phyloP scores from a whole-genome alignment of 768 basidiomycete genomes.

The Mycena rebaudengoi region DNA sequence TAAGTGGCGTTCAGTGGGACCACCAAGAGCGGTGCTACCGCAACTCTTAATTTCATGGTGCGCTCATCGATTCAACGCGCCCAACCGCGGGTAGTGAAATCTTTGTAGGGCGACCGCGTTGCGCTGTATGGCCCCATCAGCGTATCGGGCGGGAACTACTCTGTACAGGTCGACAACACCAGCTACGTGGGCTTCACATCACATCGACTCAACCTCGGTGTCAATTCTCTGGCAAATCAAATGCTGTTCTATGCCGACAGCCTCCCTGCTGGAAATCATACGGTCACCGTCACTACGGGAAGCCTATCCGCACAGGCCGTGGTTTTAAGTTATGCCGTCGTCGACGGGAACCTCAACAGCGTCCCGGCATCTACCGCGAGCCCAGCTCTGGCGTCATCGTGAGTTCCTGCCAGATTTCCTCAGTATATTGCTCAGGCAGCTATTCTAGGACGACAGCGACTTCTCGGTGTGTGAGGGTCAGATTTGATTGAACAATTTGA shows the following conservation, averaged over 20 bases:
- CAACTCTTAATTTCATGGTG: background rate
- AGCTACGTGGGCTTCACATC: background rate
- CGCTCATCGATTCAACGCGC: too few species aligned
- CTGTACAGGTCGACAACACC: background rate
- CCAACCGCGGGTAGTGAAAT: background rate
- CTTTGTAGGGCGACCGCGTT: slow-evolving; percentile 6
- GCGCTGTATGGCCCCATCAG: slow-evolving; percentile 15
- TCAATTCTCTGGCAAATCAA: slow-evolving; percentile 5
- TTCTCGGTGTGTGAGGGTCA: too few species aligned
- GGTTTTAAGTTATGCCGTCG: background rate
- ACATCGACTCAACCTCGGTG: background rate
- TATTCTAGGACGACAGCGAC: too few species aligned
- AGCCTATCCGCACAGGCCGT: background rate
- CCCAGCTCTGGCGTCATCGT: too few species aligned
- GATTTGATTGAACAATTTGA: too few species aligned
- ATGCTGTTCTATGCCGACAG: slow-evolving; percentile 7
- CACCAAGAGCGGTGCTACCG: background rate
- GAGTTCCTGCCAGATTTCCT: too few species aligned
- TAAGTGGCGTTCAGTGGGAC: background rate
- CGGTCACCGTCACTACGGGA: background rate
- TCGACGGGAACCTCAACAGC: too few species aligned
- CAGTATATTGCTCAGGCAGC: too few species aligned
- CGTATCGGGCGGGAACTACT: background rate
- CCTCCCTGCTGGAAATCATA: slow-evolving; percentile 1
- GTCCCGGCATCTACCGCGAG: too few species aligned